Base-by-base conservation (phyloP, 345 rosid genomes). In the Stellera chamaejasme region DNA sequence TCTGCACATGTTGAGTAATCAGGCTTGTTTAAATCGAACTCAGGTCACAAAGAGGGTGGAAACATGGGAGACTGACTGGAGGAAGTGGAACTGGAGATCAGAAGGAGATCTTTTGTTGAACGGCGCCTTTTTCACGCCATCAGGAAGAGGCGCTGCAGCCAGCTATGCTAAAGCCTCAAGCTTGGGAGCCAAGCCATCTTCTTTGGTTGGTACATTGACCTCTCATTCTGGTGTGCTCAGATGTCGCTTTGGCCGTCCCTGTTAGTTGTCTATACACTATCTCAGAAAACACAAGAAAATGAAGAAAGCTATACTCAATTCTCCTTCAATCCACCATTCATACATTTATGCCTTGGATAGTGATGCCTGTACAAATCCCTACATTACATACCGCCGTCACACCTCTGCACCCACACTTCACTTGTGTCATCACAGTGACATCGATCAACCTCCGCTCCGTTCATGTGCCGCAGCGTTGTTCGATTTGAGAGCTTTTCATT, bases 81-180 rank as follows among this genome's bases (percentile, higher is more conserved):
- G 45, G 63, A 45, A 61, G 11, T 82, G 88, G 88, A 82, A 82
- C 55, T 82, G 88, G 88, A 72, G 85, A 76, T 82, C 88, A 41
- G 65, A 77, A 43, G 85, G 88, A 69, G 88, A 82, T 25, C 59
- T 77, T 6, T 36, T 82, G 61, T 50, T 77, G 42, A 79, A 82
- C 55, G 88, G 88, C 59, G 88, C 88, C 5, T 82, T 60, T 60
- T 82, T 82, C 59, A 77, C 71, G 48, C 65, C 73, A 45, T 82
- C 88, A 16, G 88, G 88, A 52, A 55, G 64, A 10, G 85, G 74
- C 28, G 69, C 57, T 50, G 77, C 74, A 28, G 68, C 79, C 27
- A 79, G 77, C 59, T 82, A 77, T 32, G 88, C 85, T 45, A 77
- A 79, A 74, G 88, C 88, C 54, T 82, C 88, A 8, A 82, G 88